Conservation (phyloP, 257 asterid species). For the Ajuga chamaepitys region DNA sequence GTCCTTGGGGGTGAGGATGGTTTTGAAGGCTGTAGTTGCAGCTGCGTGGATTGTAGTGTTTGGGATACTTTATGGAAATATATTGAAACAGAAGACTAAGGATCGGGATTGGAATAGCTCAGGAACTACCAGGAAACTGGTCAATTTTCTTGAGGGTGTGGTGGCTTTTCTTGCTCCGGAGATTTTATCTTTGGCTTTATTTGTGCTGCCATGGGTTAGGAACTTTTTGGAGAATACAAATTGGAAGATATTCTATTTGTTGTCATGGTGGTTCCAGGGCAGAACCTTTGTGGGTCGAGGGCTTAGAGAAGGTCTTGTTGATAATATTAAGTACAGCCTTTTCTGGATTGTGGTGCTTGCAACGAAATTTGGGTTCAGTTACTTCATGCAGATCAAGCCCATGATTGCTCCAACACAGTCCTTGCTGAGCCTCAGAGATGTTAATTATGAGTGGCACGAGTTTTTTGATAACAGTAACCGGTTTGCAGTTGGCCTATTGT, state of each 20-base stretch:
- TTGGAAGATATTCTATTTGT: conserved; percentile 79
- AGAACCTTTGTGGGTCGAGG: conserved; percentile 93
- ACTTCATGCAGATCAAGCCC: conserved; percentile 95
- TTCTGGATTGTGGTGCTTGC: conserved; percentile 88
- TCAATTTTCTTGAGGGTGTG: conserved; percentile 67
- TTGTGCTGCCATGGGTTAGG: conserved; percentile 82
- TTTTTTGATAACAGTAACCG: conserved; percentile 68
- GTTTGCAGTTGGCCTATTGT: conserved; percentile 79
- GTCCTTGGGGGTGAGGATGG: conserved; percentile 72
- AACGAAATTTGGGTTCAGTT: conserved; percentile 79
- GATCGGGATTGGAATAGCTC: conserved; percentile 49
- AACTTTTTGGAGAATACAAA: conserved; percentile 85
- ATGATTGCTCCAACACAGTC: conserved; percentile 82
- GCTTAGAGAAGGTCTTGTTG: conserved; percentile 92
- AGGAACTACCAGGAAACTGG: conserved; percentile 35
- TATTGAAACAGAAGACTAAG: conserved; percentile 54
- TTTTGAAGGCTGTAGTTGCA: conserved; percentile 69
- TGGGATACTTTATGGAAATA: conserved; percentile 69
- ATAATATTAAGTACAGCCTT: conserved; percentile 70
- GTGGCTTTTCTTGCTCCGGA: conserved; percentile 77
- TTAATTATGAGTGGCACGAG: conserved; percentile 78
- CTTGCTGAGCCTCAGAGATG: conserved; percentile 40
- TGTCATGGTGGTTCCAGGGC: conserved; percentile 98
- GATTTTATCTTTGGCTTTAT: conserved; percentile 65
- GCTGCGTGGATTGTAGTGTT: conserved; percentile 85